Percentiles rank a stretch among this genome's conserved stretches.
Conservation (phyloP, 495 filamentous ascomycete genomes). For the Hypoxylon rickii region DNA sequence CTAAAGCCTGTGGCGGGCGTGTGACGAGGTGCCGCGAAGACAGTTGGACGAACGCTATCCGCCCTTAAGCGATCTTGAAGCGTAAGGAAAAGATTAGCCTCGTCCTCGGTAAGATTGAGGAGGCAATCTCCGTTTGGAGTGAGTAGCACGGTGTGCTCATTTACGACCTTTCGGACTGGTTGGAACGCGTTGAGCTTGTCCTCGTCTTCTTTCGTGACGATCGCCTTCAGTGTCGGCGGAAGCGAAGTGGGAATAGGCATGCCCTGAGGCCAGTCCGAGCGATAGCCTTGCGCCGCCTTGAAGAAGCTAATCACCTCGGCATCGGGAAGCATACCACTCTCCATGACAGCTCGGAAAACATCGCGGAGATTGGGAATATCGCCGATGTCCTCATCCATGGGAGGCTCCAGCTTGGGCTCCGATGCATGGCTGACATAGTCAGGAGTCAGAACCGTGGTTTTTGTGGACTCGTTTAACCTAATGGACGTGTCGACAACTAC, state of each 20-base stretch:
- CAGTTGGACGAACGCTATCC: conserved; percentile 46
- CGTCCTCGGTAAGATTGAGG: conserved; percentile 71
- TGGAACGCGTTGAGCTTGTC: conserved; percentile 52
- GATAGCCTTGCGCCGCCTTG: conserved; percentile 33
- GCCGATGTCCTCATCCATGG: conserved; percentile 36
- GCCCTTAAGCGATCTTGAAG: conserved; percentile 66
- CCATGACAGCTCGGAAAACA: conserved; percentile 35
- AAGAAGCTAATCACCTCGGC: conserved; percentile 40
- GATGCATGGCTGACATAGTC: conserved; percentile 35
- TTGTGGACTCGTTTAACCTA: conserved; percentile 40
- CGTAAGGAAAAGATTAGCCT: conserved; percentile 76
- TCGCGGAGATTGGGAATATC: conserved; percentile 39
- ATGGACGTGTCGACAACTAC: conserved; percentile 37
- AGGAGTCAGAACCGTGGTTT: conserved; percentile 39
- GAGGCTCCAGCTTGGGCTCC: conserved; percentile 35
- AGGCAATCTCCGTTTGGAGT: conserved; percentile 81
- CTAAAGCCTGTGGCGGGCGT: conserved; percentile 54
- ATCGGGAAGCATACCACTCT: conserved; percentile 21
- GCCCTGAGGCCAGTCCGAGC: conserved; percentile 13
- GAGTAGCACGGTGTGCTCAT: conserved; percentile 63
- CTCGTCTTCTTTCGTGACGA: conserved; percentile 58
- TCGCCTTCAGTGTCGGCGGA: conserved; percentile 47
- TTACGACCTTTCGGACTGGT: conserved; percentile 54
- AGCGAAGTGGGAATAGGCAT: conserved; percentile 31
- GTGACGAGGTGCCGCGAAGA: conserved; percentile 54